Percentiles rank a stretch among this genome's conserved stretches.
Conservation (phyloP, 2,329 filamentous ascomycete genomes). For the Coccinonectria pachysandricola region DNA sequence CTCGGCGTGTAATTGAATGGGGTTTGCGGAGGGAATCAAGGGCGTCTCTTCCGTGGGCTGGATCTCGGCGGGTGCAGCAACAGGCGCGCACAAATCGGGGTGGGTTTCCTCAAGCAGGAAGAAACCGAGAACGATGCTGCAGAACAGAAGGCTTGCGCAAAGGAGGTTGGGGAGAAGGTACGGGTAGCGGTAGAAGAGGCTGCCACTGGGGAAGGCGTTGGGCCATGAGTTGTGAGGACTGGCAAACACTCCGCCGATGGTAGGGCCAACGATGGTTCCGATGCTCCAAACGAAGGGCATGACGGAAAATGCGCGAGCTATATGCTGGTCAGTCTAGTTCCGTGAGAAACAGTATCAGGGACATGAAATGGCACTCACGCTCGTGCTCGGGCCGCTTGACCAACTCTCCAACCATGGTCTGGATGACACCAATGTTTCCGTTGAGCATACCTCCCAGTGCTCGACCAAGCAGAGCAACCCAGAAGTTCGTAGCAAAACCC, state of each 20-base stretch:
- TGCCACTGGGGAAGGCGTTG: constrained; percentile 51
- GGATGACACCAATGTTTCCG: constrained; percentile 83
- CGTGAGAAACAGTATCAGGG: neutral
- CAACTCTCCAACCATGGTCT: constrained; percentile 87
- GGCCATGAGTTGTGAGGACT: constrained; percentile 69
- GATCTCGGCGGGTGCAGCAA: constrained; percentile 35
- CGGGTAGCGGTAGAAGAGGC: constrained; percentile 68
- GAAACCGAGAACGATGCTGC: constrained; percentile 74
- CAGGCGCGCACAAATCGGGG: constrained; percentile 60
- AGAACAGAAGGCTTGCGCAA: constrained; percentile 63
- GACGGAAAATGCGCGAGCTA: constrained; percentile 74
- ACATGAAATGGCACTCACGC: constrained; percentile 47
- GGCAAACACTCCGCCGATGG: constrained; percentile 78
- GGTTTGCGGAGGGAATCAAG: constrained; percentile 63
- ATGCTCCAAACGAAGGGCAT: constrained; percentile 95
- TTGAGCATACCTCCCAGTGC: constrained; percentile 74
- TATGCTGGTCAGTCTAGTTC: no score
- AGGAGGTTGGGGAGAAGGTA: constrained; percentile 85
- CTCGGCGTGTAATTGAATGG: constrained; percentile 57
- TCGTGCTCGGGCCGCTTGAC: constrained; percentile 78
- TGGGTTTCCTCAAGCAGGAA: constrained; percentile 82
- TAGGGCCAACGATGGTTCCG: constrained; percentile 80
- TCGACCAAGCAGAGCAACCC: constrained; percentile 68
- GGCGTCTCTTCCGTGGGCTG: constrained; percentile 59
- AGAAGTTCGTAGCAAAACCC: constrained; percentile 73